Percentiles rank a stretch among this genome's conserved stretches.
Conservation (phyloP, 108 stramenopile genomes). For the Mayamaea pseudoterrestris region DNA sequence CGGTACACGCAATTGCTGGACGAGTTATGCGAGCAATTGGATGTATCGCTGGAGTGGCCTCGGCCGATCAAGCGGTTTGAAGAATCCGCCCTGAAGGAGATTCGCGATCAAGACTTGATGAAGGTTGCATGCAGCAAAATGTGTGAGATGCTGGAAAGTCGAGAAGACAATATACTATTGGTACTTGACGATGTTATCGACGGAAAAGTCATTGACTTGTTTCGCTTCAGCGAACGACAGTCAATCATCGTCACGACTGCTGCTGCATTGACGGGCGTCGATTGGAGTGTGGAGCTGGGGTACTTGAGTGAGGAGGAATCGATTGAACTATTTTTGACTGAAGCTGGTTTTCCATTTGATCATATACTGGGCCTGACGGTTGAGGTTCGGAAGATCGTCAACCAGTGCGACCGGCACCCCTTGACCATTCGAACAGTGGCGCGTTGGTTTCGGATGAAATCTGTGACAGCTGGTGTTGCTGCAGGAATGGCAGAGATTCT, state of each 20-base stretch:
- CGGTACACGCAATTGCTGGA: conserved; percentile 6
- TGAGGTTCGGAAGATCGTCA: conserved; percentile 11
- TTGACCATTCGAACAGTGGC: conserved; percentile 35
- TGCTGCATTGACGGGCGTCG: conserved; percentile 1
- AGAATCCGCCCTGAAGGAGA: conserved; percentile 7
- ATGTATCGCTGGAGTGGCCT: conserved; percentile 10
- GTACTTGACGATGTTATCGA: conserved; percentile 37
- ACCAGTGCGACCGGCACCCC: conserved; percentile 16
- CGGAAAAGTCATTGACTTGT: conserved; percentile 31
- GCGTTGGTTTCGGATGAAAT: conserved; percentile 42
- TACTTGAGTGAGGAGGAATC: conserved; percentile 28
- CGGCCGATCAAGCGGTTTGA: conserved; percentile 8
- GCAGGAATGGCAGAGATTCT: conserved; percentile 29
- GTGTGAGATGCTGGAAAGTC: conserved; percentile 3
- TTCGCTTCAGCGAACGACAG: conserved; percentile 28
- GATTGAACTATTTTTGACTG: conserved; percentile 30
- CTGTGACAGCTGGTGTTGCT: conserved; percentile 30
- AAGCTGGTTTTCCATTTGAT: conserved; percentile 20
- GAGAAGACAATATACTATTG: conserved; percentile 18
- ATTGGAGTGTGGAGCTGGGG: conserved; percentile 26
- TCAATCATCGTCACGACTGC: conserved; percentile 25
- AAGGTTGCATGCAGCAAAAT: conserved; percentile 5
- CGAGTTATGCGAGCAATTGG: conserved; percentile 14
- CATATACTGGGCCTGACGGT: conserved; percentile 14
- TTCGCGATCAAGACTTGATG: conserved; percentile 17